Conservation (phyloP, 1,284 basidiomycete species). For the Apiotrichum siamense region DNA sequence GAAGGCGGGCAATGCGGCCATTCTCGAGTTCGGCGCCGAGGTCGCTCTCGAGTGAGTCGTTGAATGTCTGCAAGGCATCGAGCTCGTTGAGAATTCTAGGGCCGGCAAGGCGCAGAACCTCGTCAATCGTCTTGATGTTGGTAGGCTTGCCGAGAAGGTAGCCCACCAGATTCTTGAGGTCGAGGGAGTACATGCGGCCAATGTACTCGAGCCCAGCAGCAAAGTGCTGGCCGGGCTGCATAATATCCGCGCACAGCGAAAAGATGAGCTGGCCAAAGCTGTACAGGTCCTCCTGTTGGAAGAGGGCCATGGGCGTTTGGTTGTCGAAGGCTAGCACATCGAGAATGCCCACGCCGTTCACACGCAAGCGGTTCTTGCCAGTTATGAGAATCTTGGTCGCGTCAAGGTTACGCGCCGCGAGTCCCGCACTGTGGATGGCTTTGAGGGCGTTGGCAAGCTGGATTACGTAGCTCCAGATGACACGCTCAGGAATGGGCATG, state of each 20-base stretch:
- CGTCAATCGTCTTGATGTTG: constrained; percentile 63
- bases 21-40: constrained; percentile 93
- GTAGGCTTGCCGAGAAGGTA: constrained; percentile 72
- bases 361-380: constrained; percentile 76
- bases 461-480: constrained; percentile 88
- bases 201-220: constrained; percentile 73
- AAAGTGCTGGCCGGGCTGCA: constrained; percentile 48
- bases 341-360: constrained; percentile 74
- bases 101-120: constrained; percentile 73
- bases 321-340: constrained; percentile 76
- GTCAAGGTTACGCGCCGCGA: constrained; percentile 79
- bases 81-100: constrained; percentile 71
- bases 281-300: constrained; percentile 74
- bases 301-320: constrained; percentile 55
- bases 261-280: constrained; percentile 82
- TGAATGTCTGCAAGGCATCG: constrained; percentile 72
- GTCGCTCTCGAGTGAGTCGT: constrained; percentile 76
- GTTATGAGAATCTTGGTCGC: constrained; percentile 83
- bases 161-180: constrained; percentile 72
- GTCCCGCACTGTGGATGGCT: constrained; percentile 71
- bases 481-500: constrained; percentile 64
- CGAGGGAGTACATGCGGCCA: constrained; percentile 66
- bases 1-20: constrained; percentile 79
- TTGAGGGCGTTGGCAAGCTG: constrained; percentile 86
- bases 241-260: constrained; percentile 61